These are phyloP conservation scores for Camellia oleifera DNA, from an alignment of 179 eudicot species.

Conservation along the genomic window DNA sequence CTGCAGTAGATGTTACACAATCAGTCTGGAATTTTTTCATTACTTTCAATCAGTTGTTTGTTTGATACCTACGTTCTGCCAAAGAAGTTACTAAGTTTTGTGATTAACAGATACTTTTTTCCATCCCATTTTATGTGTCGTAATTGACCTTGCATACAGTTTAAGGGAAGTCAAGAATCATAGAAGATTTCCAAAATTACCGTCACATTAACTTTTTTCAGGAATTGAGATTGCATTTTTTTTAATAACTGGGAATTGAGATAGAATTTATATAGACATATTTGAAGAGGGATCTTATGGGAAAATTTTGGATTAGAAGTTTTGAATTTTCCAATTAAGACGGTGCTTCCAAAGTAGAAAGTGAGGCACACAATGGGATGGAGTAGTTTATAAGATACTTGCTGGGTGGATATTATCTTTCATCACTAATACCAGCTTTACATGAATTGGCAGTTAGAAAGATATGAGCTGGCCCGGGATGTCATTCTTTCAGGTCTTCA, in stretches of 20 bases:
- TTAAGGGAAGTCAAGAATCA: not conserved
- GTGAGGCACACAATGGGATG: not conserved
- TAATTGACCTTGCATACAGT: not conserved
- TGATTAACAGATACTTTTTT: not conserved
- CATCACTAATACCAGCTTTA: constrained; percentile 10
- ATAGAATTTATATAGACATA: no score
- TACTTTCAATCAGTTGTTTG: not conserved
- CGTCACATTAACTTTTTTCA: not conserved
- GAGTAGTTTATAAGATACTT: not conserved
- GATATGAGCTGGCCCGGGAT: constrained; percentile 72
- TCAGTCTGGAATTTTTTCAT: not conserved
- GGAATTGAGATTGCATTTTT: not conserved
- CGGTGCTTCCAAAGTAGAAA: not conserved
- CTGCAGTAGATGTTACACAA: not conserved
- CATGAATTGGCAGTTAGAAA: constrained; percentile 72
- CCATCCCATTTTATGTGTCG: no score
- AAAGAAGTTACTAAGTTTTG: not conserved
- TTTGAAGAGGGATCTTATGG: not conserved
- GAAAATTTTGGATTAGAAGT: not conserved
- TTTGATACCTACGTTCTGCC: not conserved
- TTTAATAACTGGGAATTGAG: not conserved
- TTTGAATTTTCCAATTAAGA: not conserved
- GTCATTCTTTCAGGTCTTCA: constrained; percentile 75
- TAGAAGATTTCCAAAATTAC: not conserved
- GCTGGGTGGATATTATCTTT: constrained; percentile 17